Percentiles rank a stretch among this genome's conserved stretches.
Evolutionary conservation across 78 protist genomes (phyloP).

Genomic region (Goniomonas avonlea): DNA sequence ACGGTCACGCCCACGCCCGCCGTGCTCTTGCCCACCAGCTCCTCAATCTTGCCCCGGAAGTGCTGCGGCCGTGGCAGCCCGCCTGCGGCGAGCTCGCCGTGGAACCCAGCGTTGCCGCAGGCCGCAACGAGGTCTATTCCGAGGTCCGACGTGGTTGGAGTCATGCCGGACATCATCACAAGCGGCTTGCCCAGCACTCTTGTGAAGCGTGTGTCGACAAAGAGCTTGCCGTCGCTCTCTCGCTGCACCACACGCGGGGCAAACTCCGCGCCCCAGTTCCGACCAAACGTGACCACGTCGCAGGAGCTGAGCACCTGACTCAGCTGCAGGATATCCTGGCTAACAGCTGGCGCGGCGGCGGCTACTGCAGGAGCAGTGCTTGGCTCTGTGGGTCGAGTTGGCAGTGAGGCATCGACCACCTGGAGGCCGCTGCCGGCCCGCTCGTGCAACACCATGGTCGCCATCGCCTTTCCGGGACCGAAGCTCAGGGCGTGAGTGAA

Average conservation of each 20-base stretch:
- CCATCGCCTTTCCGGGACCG: no score
- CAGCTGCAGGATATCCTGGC: no score
- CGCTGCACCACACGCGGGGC: slow-evolving; percentile 29
- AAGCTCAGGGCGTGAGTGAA: no score
- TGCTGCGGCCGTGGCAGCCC: slow-evolving; percentile 22
- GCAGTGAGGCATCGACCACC: not conserved
- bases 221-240: not conserved
- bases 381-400: no score
- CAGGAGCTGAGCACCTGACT: no score
- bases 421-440: not conserved
- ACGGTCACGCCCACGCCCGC: slow-evolving; percentile 45
- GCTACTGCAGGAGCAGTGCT: no score
- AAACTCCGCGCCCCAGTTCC: slow-evolving; percentile 39
- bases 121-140: no score
- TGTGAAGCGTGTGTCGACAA: slow-evolving; percentile 17
- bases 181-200: slow-evolving; percentile 37
- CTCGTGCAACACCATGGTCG: no score
- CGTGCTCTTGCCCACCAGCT: not conserved
- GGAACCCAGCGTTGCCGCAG: slow-evolving; percentile 44
- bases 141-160: slow-evolving; percentile 50
- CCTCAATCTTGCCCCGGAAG: not conserved
- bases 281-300: no score
- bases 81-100: slow-evolving; percentile 47
- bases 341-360: no score
- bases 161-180: slow-evolving; percentile 54